These are phyloP conservation scores for Pseudogymnoascus sp. DNA, from an alignment of 2,329 filamentous ascomycete genomes.

Conservation along the genomic window DNA sequence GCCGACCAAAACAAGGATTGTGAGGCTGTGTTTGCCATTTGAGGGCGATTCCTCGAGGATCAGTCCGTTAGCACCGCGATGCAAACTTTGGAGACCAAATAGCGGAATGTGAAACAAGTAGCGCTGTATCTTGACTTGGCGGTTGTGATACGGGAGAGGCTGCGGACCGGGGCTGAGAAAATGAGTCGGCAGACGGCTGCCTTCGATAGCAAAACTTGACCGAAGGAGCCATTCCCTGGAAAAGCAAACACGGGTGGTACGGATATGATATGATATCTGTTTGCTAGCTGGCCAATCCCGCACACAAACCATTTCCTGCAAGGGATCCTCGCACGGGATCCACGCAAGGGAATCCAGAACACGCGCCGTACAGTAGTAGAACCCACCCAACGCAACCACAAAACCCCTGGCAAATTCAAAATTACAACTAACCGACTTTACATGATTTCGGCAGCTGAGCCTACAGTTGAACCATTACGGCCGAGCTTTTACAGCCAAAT, in stretches of 20 bases:
- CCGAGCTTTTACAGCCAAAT: background rate
- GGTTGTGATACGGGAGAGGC: background rate
- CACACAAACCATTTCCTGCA: background rate
- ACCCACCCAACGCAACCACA: background rate
- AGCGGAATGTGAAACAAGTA: background rate
- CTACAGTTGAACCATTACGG: background rate
- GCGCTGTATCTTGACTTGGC: background rate
- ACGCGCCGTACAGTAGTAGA: background rate
- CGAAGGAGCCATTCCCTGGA: background rate
- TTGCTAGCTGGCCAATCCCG: background rate
- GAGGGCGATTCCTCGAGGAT: no score
- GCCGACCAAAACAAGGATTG: background rate
- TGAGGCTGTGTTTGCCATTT: background rate
- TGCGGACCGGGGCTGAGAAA: background rate
- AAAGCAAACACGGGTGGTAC: background rate
- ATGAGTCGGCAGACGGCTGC: background rate
- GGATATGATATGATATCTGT: background rate
- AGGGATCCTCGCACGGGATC: background rate
- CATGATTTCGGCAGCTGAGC: background rate
- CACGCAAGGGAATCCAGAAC: constrained; percentile 4
- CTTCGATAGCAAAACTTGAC: background rate
- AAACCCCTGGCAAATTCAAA: background rate
- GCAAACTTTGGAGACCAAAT: background rate
- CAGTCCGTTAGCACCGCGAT: background rate
- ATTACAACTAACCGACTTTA: background rate